Evolutionary conservation across 169 alveolate genomes (phyloP).

Genomic region (Eimeria zaria): DNA sequence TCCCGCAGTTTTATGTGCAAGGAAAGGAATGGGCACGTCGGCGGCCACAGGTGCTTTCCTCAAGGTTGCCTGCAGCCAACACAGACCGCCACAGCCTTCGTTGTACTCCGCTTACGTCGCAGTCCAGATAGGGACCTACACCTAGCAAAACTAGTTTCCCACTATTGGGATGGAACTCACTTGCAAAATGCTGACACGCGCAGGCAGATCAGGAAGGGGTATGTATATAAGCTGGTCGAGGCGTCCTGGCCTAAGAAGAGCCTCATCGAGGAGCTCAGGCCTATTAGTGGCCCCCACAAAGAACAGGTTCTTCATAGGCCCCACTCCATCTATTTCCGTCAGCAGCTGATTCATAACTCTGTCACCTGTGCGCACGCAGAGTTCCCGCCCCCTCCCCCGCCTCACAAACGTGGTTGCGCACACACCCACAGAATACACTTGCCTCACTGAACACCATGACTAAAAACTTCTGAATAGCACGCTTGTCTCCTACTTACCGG

Average conservation of each 20-base stretch:
- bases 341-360: slow-evolving; percentile 99
- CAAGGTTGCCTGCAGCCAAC: slow-evolving; percentile 93
- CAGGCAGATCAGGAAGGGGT: slow-evolving; percentile 99
- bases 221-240: slow-evolving; percentile 99
- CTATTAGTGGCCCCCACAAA: slow-evolving; percentile 99
- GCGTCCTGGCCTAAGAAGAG: slow-evolving; percentile 99
- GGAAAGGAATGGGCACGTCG: slow-evolving; percentile 98
- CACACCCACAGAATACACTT: neutral
- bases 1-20: slow-evolving; percentile 99
- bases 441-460: neutral
- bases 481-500: slow-evolving; percentile 78
- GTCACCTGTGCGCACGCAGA: slow-evolving; percentile 96
- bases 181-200: slow-evolving; percentile 97
- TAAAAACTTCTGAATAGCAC: neutral
- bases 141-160: neutral
- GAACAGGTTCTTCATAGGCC: slow-evolving; percentile 99
- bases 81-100: too few relatives aligned
- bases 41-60: slow-evolving; percentile 99
- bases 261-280: slow-evolving; percentile 99
- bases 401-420: neutral
- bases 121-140: neutral
- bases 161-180: slow-evolving; percentile 76
- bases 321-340: slow-evolving; percentile 99
- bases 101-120: too few relatives aligned
- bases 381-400: slow-evolving; percentile 91